These are phyloP conservation scores for Globisporangium cylindrosporum DNA, from an alignment of 352 stramenopile species.

Conservation along the genomic window DNA sequence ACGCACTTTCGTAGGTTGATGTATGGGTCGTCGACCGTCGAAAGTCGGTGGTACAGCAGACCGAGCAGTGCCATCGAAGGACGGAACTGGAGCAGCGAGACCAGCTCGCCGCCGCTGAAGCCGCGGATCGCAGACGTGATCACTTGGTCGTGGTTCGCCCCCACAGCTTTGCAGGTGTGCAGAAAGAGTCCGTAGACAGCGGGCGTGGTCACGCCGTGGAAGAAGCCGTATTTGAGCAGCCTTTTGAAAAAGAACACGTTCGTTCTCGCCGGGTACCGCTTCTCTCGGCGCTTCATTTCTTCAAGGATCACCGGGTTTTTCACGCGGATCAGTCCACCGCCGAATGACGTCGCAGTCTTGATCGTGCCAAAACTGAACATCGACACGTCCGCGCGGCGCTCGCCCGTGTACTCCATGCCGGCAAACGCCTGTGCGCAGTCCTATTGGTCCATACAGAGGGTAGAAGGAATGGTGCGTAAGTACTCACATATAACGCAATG, in stretches of 20 bases:
- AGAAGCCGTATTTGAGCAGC: slow-evolving; percentile 70
- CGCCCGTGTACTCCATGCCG: slow-evolving; percentile 61
- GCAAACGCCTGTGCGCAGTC: slow-evolving; percentile 80
- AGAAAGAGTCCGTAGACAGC: slow-evolving; percentile 76
- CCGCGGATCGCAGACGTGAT: slow-evolving; percentile 82
- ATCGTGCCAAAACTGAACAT: slow-evolving; percentile 90
- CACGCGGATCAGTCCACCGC: slow-evolving; percentile 63
- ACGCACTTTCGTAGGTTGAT: slow-evolving; percentile 66
- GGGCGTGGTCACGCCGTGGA: slow-evolving; percentile 68
- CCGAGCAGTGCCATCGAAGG: slow-evolving; percentile 77
- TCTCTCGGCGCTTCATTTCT: slow-evolving; percentile 68
- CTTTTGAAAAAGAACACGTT: slow-evolving; percentile 75
- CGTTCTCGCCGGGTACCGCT: slow-evolving; percentile 56
- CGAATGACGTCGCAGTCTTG: slow-evolving; percentile 83
- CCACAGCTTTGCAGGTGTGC: slow-evolving; percentile 51
- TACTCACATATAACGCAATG: not conserved
- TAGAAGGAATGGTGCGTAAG: not conserved
- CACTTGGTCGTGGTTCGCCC: slow-evolving; percentile 76
- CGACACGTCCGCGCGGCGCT: slow-evolving; percentile 60
- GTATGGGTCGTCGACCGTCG: slow-evolving; percentile 68
- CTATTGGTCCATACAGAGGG: slow-evolving; percentile 3
- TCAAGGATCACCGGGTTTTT: slow-evolving; percentile 49
- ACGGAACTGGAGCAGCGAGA: slow-evolving; percentile 71
- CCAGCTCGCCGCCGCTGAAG: slow-evolving; percentile 74
- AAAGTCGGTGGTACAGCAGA: slow-evolving; percentile 62